Conservation (phyloP, 2,329 filamentous ascomycete genomes). For the Exophiala xenobiotica region DNA sequence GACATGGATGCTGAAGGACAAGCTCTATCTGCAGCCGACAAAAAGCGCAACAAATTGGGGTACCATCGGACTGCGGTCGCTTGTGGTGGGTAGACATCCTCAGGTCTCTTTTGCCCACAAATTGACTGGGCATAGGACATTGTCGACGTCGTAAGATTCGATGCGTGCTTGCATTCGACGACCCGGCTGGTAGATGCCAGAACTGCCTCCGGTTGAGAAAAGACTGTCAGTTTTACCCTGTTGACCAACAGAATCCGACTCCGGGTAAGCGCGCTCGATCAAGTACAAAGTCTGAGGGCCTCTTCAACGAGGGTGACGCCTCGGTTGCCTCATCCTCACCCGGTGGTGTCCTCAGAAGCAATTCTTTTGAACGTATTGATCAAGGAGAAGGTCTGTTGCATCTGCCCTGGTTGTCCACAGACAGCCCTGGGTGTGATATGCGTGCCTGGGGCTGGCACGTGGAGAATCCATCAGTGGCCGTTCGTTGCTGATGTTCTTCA, state of each 20-base stretch:
- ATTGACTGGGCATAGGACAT: conserved; percentile 61
- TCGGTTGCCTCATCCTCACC: conserved; percentile 53
- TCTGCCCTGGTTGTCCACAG: conserved; percentile 13
- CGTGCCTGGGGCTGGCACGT: conserved; percentile 14
- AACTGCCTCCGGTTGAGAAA: conserved; percentile 95
- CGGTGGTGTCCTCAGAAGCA: conserved; percentile 21
- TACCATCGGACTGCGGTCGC: conserved; percentile 95
- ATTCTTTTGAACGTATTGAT: conserved; percentile 20
- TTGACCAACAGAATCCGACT: conserved; percentile 68
- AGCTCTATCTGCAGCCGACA: conserved; percentile 54
- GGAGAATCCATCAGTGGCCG: neutral
- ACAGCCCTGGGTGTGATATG: too few relatives aligned
- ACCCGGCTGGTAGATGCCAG: conserved; percentile 73
- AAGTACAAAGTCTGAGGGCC: conserved; percentile 44
- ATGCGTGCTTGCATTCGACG: conserved; percentile 74
- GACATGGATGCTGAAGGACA: conserved; percentile 36
- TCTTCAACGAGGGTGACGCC: conserved; percentile 43
- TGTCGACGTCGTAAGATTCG: conserved; percentile 92
- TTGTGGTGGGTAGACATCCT: conserved; percentile 69
- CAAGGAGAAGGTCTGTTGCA: conserved; percentile 7
- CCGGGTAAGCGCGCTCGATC: conserved; percentile 49
- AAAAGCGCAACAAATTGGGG: conserved; percentile 84
- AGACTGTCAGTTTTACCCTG: conserved; percentile 87
- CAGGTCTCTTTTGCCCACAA: neutral
- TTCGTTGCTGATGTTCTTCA: conserved; percentile 12